Conservation (phyloP, 371 early-diverging fungal species). For the Enterocytospora artemiae region DNA sequence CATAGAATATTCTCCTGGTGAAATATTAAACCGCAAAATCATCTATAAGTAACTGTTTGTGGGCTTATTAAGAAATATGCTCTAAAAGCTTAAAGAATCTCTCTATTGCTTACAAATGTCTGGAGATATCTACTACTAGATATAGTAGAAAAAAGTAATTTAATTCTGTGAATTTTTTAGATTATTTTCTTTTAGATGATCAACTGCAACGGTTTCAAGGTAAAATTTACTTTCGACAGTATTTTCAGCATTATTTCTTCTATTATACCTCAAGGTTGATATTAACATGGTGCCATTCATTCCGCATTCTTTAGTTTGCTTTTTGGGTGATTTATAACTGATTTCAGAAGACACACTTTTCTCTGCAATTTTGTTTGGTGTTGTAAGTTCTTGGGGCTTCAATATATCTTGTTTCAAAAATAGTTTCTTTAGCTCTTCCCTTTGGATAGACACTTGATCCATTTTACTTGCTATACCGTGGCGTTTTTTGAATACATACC, state of each 20-base stretch:
- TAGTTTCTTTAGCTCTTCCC: not conserved
- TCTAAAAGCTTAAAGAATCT: too few relatives aligned
- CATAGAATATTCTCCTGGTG: too few relatives aligned
- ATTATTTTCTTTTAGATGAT: too few relatives aligned
- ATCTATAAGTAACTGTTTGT: too few relatives aligned
- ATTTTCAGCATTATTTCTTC: not conserved
- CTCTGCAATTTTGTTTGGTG: not conserved
- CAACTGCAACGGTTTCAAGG: not conserved
- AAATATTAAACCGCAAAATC: too few relatives aligned
- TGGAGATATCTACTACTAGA: too few relatives aligned
- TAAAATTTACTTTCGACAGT: slow-evolving; percentile 4
- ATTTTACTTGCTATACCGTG: not conserved
- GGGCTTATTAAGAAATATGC: too few relatives aligned
- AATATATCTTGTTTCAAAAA: not conserved
- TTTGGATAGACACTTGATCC: not conserved
- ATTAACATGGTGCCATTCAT: not conserved
- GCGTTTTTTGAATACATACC: too few relatives aligned
- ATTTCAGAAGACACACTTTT: not conserved
- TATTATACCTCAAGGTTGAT: not conserved
- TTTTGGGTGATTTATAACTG: not conserved
- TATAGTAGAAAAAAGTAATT: too few relatives aligned
- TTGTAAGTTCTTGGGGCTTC: not conserved
- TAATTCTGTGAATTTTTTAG: too few relatives aligned
- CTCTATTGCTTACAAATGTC: too few relatives aligned
- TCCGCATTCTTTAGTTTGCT: not conserved